phyloP scores from a whole-genome alignment of 1,139 yeast genomes.

The Suhomyces ambrosiae region DNA sequence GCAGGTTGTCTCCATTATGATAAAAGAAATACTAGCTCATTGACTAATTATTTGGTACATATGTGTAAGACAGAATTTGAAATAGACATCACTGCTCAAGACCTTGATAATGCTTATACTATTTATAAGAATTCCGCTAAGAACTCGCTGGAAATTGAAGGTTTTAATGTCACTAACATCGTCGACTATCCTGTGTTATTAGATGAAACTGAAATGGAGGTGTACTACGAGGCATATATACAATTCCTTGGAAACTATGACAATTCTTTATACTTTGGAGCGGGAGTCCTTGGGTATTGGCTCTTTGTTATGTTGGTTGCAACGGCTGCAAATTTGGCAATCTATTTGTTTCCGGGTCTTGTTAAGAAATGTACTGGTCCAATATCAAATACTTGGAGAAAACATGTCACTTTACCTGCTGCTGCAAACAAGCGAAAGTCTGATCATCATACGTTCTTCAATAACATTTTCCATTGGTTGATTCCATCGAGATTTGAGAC shows the following conservation, averaged over 20 bases:
- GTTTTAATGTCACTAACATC: slow-evolving; percentile 24
- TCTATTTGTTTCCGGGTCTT: slow-evolving; percentile 28
- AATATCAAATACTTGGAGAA: slow-evolving; percentile 28
- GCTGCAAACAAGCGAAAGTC: slow-evolving; percentile 26
- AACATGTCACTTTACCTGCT: slow-evolving; percentile 37
- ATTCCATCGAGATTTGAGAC: slow-evolving; percentile 20
- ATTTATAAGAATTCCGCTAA: slow-evolving; percentile 24
- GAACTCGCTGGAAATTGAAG: slow-evolving; percentile 21
- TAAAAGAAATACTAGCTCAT: slow-evolving; percentile 5
- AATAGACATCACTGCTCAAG: slow-evolving; percentile 19
- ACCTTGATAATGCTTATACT: slow-evolving; percentile 20
- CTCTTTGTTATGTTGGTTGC: slow-evolving; percentile 44
- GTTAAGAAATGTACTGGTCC: slow-evolving; percentile 26
- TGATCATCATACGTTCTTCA: slow-evolving; percentile 22
- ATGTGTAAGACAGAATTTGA: slow-evolving; percentile 17
- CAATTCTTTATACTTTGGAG: slow-evolving; percentile 48
- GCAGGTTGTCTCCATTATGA: slow-evolving; percentile 16
- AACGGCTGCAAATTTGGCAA: slow-evolving; percentile 43
- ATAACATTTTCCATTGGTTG: slow-evolving; percentile 21
- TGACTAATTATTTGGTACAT: slow-evolving; percentile 1
- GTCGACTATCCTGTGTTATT: slow-evolving; percentile 28
- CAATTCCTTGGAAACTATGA: slow-evolving; percentile 38
- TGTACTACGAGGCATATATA: slow-evolving; percentile 26
- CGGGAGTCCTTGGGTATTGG: slow-evolving; percentile 54
- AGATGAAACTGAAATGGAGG: slow-evolving; percentile 14